Conservation (phyloP, 768 basidiomycete species). For the Amanita subjunquillea region DNA sequence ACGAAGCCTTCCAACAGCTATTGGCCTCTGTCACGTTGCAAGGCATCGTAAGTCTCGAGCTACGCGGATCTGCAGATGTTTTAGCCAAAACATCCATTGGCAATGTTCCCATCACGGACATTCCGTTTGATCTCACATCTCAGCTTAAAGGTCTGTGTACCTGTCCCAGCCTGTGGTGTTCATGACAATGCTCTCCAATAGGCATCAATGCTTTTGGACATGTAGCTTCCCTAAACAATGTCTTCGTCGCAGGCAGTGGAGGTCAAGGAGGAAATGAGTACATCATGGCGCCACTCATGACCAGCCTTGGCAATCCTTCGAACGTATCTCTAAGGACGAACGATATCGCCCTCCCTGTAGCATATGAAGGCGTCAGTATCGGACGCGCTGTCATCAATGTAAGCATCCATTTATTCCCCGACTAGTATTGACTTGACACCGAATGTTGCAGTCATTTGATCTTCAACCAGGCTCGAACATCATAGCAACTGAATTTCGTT, state of each 20-base stretch:
- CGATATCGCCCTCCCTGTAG: conserved; percentile 46
- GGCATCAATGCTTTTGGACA: conserved; percentile 54
- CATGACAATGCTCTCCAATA: conserved; percentile 11
- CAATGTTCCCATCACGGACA: conserved; percentile 52
- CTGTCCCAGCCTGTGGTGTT: not conserved
- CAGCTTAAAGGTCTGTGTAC: conserved; percentile 33
- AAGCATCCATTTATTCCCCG: conserved; percentile 12
- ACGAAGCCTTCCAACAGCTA: conserved; percentile 42
- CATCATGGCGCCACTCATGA: conserved; percentile 46
- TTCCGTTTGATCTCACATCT: conserved; percentile 53
- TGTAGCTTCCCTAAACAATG: conserved; percentile 39
- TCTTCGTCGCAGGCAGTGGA: conserved; percentile 55
- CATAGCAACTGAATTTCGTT: conserved; percentile 53
- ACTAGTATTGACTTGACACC: not conserved
- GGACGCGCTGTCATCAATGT: conserved; percentile 53
- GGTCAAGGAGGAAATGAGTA: conserved; percentile 50
- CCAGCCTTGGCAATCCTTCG: conserved; percentile 54
- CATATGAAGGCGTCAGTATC: conserved; percentile 43
- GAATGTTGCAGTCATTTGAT: conserved; percentile 35
- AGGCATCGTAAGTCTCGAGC: conserved; percentile 29
- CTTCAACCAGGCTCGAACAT: conserved; percentile 48
- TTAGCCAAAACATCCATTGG: conserved; percentile 54
- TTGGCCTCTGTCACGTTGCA: conserved; percentile 51
- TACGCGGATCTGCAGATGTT: conserved; percentile 50
- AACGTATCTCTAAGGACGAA: conserved; percentile 54